Evolutionary conservation across 164 flowering plant genomes (phyloP).

Genomic region (Brasenia schreberi): DNA sequence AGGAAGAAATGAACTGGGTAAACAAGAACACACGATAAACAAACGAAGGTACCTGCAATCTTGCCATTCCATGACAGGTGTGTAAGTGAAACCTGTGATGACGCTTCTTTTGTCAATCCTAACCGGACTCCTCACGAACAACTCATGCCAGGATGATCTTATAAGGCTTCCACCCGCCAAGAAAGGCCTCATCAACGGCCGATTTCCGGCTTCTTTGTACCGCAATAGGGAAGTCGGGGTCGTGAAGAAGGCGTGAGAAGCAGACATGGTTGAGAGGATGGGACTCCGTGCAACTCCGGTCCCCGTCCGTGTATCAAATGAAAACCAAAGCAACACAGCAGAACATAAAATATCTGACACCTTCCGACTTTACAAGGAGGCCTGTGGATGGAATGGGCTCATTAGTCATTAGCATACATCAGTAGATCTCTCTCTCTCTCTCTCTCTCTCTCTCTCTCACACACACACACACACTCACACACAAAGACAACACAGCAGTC

Average conservation of each 20-base stretch:
- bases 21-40: not conserved
- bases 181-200: not conserved
- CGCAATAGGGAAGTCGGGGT: not conserved
- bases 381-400: no score
- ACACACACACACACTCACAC: no score
- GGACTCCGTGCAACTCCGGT: no score
- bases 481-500: no score
- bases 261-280: not conserved
- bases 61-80: not conserved
- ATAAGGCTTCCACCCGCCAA: not conserved
- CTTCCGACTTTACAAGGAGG: no score
- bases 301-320: no score
- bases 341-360: no score
- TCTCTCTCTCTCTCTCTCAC: no score
- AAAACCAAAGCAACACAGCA: no score
- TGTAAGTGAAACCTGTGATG: not conserved
- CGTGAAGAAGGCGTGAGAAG: not conserved
- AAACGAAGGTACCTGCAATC: not conserved
- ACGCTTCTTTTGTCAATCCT: not conserved
- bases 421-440: no score
- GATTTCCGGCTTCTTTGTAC: not conserved
- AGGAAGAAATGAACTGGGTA: not conserved
- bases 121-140: not conserved
- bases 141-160: not conserved
- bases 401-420: no score